Percentiles rank a stretch among this genome's conserved stretches.
phyloP scores from a whole-genome alignment of 805 yeast species.

The Sungouiozyma ichnusensis region DNA sequence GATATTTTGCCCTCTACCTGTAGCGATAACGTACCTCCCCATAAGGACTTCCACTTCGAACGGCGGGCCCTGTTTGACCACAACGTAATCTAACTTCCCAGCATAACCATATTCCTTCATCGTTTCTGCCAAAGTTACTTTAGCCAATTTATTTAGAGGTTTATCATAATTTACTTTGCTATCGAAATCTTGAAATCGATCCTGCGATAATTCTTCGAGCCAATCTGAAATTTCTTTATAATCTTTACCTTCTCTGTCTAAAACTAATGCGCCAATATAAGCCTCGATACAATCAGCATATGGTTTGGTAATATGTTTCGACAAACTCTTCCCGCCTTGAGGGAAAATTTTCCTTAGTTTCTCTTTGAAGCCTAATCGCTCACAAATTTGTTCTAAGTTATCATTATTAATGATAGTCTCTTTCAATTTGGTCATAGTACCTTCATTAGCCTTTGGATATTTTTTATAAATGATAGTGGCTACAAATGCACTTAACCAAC shows the following conservation, averaged over 20 bases:
- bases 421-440: conserved; percentile 58
- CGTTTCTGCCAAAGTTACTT: conserved; percentile 55
- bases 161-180: conserved; percentile 10
- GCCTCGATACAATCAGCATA: conserved; percentile 87
- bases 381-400: conserved; percentile 54
- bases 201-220: conserved; percentile 37
- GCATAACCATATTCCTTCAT: conserved; percentile 33
- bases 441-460: conserved; percentile 65
- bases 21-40: conserved; percentile 46
- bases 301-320: conserved; percentile 38
- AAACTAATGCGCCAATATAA: conserved; percentile 65
- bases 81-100: conserved; percentile 13
- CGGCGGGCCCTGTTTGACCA: conserved; percentile 26
- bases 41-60: conserved; percentile 54
- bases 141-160: conserved; percentile 49
- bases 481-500: conserved; percentile 56
- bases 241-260: conserved; percentile 37
- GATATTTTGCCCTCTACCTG: conserved; percentile 52
- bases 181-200: conserved; percentile 8
- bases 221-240: conserved; percentile 39
- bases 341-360: conserved; percentile 40
- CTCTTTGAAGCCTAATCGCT: conserved; percentile 50
- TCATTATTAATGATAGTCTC: conserved; percentile 58
- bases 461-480: conserved; percentile 51
- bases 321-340: conserved; percentile 36